Evolutionary conservation across 2,329 filamentous ascomycete genomes (phyloP), one percentile per base, ranked within the genome.

Genomic region (Amauroascus niger): DNA sequence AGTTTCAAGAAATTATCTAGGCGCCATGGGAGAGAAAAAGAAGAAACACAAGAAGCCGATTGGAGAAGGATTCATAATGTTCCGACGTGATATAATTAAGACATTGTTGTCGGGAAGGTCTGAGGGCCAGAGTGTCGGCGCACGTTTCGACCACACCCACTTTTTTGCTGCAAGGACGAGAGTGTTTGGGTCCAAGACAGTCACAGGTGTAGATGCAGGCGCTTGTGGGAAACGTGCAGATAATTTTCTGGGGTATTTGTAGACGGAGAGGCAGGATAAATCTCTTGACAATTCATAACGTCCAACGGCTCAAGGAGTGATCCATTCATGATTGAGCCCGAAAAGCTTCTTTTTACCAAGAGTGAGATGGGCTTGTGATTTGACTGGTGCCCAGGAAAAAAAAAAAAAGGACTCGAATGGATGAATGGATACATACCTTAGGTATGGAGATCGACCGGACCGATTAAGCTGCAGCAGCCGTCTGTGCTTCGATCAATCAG

Each of bases 111-210:
- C 22, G 22, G 22, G 24, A 18, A n/a, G 7, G 8, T 20, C 40
- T 26, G 20, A 24, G 16, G 30, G 20, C 18, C 24, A 18, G 46
- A 16, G 16, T 14, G 5, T 3, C 6, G 40, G n/a, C 32, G 43
- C 50, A 53, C 41, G 50, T 53, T 53, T 39, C 40, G 24, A 28
- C 22, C 43, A 53, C 50, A 53, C 50, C 41, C 50, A 46, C 32
- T 47, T 46, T 11, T 18, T 13, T 2, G 49, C 43, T 53, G 51
- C 55, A 53, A 37, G 46, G 16, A 20, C 14, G 22, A 28, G 18
- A 8, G 30, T 24, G 11, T 41, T 49, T 45, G 48, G 53, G 48
- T 40, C 43, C 43, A 37, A 16, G 20, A 20, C 55, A 40, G 54
- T 53, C 54, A 56, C 47, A 47, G 51, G 30, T 1, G n/a, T 26